Evolutionary conservation across 352 stramenopile genomes (phyloP), one percentile per base, ranked within the genome.

Genomic region (Pythium volutum): DNA sequence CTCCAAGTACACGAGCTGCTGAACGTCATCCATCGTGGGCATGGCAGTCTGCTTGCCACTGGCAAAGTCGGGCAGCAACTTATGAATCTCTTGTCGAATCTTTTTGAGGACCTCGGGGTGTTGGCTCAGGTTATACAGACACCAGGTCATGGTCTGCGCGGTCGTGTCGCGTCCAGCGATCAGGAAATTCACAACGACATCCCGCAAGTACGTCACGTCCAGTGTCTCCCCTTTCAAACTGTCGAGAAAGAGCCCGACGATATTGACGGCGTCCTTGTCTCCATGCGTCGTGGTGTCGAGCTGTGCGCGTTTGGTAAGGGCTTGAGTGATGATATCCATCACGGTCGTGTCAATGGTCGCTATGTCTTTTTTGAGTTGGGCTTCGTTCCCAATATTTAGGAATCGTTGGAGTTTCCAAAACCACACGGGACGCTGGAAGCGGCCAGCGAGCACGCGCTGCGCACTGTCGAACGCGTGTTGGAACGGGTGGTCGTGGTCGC

Each of bases 81-180:
- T 36, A 0, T 22, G 16, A 3, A 91, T 57, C 57, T 92, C 81
- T 4, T 69, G 27, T 10, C 73, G 70, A 16, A 91, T 76, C 29
- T 82, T 76, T 1, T 11, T 49, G 38, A 76, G 70, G 7, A 87
- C 79, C 5, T 75, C 6, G 4, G 76, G 78, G 31, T 93, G 70
- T 6, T 71, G 67, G 25, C 52, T 75, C 2, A 96, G 62, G 14
- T 76, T 74, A 41, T 84, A 80, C 26, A 95, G 79, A 34, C 89
- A 82, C 82, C 86, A 96, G 26, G 68, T 79, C 29, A 95, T 60
- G 6, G 82, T 76, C 64, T 87, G 79, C 0, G 84, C 82, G 3
- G 85, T 91, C 0, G 84, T 93, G 60, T 95, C 84, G 1, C 83
- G 71, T 0, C 87, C 84, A 23, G 82, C 87, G n/a, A 95, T 85